A percentile compares a stretch with the other conserved stretches of the same genome.
Evolutionary conservation across 345 rosid species (phyloP).

Genomic region (Eucalyptus guilfoylei): DNA sequence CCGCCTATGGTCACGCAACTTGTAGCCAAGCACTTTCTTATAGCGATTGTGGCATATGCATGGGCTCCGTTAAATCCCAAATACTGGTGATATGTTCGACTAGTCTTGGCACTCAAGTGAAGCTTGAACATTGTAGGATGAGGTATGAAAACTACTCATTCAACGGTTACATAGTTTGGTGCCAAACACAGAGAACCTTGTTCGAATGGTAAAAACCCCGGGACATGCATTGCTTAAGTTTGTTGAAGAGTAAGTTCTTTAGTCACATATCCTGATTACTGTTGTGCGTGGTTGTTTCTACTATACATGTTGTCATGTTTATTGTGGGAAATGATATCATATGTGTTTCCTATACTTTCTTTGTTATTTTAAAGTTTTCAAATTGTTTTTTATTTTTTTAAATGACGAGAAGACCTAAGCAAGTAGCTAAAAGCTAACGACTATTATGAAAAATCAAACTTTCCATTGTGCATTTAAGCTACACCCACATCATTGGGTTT

Average conservation of each 20-base stretch:
- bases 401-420: neutral
- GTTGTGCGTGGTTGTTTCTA: neutral
- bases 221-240: neutral
- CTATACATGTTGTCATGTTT: neutral
- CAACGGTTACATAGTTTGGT: accelerated
- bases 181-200: neutral
- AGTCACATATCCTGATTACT: neutral
- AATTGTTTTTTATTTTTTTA: neutral
- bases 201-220: accelerated
- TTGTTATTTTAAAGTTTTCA: neutral
- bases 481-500: neutral
- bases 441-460: neutral
- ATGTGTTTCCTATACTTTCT: neutral
- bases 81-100: accelerated
- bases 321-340: neutral
- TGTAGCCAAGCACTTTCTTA: neutral
- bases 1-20: accelerated
- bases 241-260: neutral
- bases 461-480: neutral
- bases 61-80: neutral
- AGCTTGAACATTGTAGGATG: neutral
- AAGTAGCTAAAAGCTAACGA: neutral
- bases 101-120: accelerated
- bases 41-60: neutral
- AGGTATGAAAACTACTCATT: neutral